These are phyloP conservation scores for Rhodotorula sphaerocarpa DNA, from an alignment of 768 basidiomycete genomes.

Conservation along the genomic window DNA sequence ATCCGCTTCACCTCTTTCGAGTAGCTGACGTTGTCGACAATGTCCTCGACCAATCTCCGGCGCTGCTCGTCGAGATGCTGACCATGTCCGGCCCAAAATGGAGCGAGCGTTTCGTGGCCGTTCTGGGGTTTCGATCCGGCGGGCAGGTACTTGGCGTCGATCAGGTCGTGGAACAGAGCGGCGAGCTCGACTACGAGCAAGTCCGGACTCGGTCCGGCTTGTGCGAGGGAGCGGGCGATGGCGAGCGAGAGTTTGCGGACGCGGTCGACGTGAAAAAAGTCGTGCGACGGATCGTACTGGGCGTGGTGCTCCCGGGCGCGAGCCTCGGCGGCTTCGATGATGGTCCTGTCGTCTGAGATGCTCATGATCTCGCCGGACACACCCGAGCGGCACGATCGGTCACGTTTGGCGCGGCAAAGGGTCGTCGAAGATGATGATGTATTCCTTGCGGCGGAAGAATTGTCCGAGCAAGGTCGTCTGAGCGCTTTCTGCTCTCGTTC, in stretches of 20 bases:
- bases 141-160: slow-evolving; percentile 34
- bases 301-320: slow-evolving; percentile 23
- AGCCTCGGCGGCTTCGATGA: slow-evolving; percentile 2
- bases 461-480: no score
- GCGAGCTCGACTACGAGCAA: slow-evolving; percentile 33
- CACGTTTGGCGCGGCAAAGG: no score
- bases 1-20: slow-evolving; percentile 28
- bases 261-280: slow-evolving; percentile 26
- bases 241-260: slow-evolving; percentile 19
- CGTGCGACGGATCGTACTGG: slow-evolving; percentile 31
- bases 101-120: neutral
- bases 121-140: neutral
- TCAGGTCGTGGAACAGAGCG: slow-evolving; percentile 36
- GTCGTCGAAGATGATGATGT: no score
- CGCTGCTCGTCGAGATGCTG: neutral
- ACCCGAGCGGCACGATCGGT: no score
- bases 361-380: no score
- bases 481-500: no score
- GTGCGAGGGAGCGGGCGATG: slow-evolving; percentile 17
- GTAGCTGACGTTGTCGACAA: slow-evolving; percentile 33
- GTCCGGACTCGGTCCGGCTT: slow-evolving; percentile 1
- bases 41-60: slow-evolving; percentile 12
- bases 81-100: neutral
- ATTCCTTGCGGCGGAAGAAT: no score
- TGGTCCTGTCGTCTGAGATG: no score